phyloP scores from a whole-genome alignment of 148 eudicot genomes.

The Amaranthus cruentus region DNA sequence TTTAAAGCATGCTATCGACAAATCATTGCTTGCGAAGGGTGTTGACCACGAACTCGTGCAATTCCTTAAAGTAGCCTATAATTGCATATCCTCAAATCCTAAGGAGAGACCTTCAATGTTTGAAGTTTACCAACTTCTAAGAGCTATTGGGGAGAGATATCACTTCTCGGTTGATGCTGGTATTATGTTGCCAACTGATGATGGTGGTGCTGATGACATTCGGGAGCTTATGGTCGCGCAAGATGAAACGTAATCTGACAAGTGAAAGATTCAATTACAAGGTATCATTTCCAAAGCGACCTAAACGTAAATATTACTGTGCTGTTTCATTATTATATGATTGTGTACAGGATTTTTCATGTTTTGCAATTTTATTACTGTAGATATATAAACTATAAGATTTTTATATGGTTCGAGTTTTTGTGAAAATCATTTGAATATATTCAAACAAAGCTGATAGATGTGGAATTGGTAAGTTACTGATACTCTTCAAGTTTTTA shows the following conservation, averaged over 20 bases:
- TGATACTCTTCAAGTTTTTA: no score
- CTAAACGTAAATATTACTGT: neutral
- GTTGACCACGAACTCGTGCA: slow-evolving; percentile 47
- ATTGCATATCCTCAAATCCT: slow-evolving; percentile 40
- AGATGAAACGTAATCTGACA: slow-evolving; percentile 25
- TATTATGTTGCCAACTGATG: slow-evolving; percentile 35
- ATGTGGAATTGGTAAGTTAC: no score
- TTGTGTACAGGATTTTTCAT: slow-evolving; percentile 14
- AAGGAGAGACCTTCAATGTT: slow-evolving; percentile 76
- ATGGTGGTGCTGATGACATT: slow-evolving; percentile 27
- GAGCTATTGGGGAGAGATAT: slow-evolving; percentile 61
- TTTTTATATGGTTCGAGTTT: no score
- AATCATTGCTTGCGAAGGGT: slow-evolving; percentile 44
- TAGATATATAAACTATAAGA: no score
- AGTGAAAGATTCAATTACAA: slow-evolving; percentile 11
- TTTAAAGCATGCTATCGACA: slow-evolving; percentile 47
- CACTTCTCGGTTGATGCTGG: slow-evolving; percentile 52
- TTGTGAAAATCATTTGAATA: no score
- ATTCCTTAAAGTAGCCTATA: slow-evolving; percentile 53
- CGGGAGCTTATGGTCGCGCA: slow-evolving; percentile 58
- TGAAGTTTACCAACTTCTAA: slow-evolving; percentile 61
- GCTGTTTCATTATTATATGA: slow-evolving; percentile 7
- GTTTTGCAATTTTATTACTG: no score
- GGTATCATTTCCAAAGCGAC: slow-evolving; percentile 17
- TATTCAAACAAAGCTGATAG: no score